These are phyloP conservation scores for Lodderomyces pseudojiufengensis DNA, from an alignment of 1,139 yeast species.

Conservation along the genomic window DNA sequence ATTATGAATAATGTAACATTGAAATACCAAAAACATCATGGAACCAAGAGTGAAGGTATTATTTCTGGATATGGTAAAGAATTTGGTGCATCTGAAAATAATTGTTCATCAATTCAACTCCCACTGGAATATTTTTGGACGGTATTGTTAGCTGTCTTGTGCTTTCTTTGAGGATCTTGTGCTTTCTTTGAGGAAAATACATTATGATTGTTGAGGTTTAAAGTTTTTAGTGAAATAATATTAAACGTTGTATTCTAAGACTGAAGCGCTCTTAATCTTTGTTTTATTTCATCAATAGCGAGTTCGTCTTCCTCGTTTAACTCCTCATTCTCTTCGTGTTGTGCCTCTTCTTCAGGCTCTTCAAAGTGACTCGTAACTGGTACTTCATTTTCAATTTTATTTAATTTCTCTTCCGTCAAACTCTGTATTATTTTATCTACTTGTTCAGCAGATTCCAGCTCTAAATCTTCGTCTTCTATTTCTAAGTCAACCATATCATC, in stretches of 20 bases:
- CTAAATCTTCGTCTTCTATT: constrained; percentile 55
- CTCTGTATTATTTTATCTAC: constrained; percentile 46
- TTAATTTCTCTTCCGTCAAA: constrained; percentile 42
- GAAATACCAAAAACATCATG: too few relatives aligned
- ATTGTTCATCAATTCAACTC: too few relatives aligned
- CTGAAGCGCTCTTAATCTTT: constrained; percentile 81
- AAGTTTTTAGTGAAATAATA: too few relatives aligned
- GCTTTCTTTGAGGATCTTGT: constrained; percentile 1
- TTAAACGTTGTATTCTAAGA: too few relatives aligned
- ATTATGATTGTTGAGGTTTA: too few relatives aligned
- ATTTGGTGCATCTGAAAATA: too few relatives aligned
- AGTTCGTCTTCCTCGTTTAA: constrained; percentile 74
- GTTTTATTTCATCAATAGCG: constrained; percentile 82
- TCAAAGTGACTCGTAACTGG: constrained; percentile 25
- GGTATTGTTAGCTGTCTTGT: constrained; percentile 1
- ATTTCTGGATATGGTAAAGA: too few relatives aligned
- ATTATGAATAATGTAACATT: background rate
- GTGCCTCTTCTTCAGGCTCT: constrained; percentile 16
- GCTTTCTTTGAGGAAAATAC: too few relatives aligned
- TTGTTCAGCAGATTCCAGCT: constrained; percentile 71
- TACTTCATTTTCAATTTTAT: constrained; percentile 40
- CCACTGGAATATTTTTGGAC: background rate
- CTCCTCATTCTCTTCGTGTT: constrained; percentile 38
- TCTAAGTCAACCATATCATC: constrained; percentile 80
- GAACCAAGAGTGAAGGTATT: too few relatives aligned